Base-by-base conservation (phyloP, 1,284 basidiomycete genomes). In the Flammula alnicola region DNA sequence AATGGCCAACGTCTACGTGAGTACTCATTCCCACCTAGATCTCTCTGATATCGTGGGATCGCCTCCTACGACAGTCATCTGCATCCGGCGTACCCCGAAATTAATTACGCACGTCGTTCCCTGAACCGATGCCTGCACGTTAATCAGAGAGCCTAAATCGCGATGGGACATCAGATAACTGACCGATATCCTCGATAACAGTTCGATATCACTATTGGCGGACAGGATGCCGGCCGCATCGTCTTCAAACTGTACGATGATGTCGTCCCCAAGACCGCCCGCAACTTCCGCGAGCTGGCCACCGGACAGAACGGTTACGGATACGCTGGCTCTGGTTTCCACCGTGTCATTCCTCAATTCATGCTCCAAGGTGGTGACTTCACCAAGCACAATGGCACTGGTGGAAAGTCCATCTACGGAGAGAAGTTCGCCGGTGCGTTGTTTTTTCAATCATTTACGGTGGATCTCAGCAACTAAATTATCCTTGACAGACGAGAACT, bases 241-340 rank as follows among this genome's bases (percentile, higher is more conserved):
- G 80, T 86, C 52, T 93, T 97, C 76, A 86, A 85, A 68, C 81
- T 98, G 25, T 97, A 80, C 63, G 88, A n/a, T n/a, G n/a, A n/a
- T n/a, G n/a, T n/a, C n/a, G n/a, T n/a, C n/a, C n/a, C n/a, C n/a
- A n/a, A n/a, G n/a, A n/a, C n/a, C n/a, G n/a, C n/a, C n/a, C n/a
- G n/a, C n/a, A n/a, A n/a, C n/a, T n/a, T n/a, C n/a, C n/a, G n/a
- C n/a, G n/a, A n/a, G n/a, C n/a, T n/a, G n/a, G n/a, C n/a, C n/a
- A n/a, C n/a, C n/a, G n/a, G n/a, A n/a, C n/a, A n/a, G n/a, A n/a
- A n/a, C n/a, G n/a, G n/a, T n/a, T n/a, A n/a, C n/a, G n/a, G n/a
- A n/a, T n/a, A n/a, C n/a, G n/a, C n/a, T n/a, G n/a, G n/a, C n/a
- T n/a, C n/a, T n/a, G n/a, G n/a, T n/a, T n/a, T n/a, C n/a, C n/a